Conservation (phyloP, 176 grass and related monocot genomes). For the Carex scoparia region DNA sequence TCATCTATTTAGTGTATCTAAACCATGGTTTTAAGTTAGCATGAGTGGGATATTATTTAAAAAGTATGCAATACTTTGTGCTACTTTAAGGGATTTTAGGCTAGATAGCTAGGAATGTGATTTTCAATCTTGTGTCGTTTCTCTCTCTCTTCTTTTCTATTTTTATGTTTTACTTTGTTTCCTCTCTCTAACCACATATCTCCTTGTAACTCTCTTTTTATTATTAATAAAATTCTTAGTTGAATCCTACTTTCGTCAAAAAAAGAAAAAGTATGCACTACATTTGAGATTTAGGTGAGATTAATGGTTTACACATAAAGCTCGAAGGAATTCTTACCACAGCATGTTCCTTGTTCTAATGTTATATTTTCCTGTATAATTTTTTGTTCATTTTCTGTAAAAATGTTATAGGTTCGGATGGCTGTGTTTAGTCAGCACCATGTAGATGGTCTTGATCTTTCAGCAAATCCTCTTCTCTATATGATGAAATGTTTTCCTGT, state of each 20-base stretch:
- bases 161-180: too few relatives aligned
- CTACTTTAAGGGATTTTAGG: too few relatives aligned
- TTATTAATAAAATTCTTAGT: too few relatives aligned
- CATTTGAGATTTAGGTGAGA: neutral
- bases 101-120: too few relatives aligned
- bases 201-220: too few relatives aligned
- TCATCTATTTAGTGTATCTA: neutral
- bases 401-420: constrained; percentile 66
- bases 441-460: constrained; percentile 91
- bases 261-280: too few relatives aligned
- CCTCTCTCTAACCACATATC: too few relatives aligned
- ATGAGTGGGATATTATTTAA: neutral
- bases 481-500: constrained; percentile 97
- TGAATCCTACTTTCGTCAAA: too few relatives aligned
- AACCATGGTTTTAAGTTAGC: neutral
- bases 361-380: constrained; percentile 17
- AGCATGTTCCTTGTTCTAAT: neutral
- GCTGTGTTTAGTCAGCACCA: constrained; percentile 98
- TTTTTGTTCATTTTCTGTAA: neutral
- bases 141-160: too few relatives aligned
- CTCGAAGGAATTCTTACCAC: neutral
- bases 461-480: constrained; percentile 85
- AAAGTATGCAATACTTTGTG: neutral
- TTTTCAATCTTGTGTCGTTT: too few relatives aligned
- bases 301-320: neutral